Evolutionary conservation across 1,139 yeast genomes (phyloP).

Genomic region (Kazachstania sp.): DNA sequence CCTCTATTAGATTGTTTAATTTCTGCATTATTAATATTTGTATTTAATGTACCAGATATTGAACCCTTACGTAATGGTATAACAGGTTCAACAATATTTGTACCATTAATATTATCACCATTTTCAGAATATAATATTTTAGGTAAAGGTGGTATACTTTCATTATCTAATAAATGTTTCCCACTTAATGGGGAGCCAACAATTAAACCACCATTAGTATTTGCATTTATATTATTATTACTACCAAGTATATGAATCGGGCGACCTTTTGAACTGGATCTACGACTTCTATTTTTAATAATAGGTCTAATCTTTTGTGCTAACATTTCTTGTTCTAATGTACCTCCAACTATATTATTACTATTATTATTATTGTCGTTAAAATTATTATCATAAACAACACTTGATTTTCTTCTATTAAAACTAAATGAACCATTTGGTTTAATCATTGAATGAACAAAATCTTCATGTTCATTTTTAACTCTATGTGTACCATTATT

Average conservation of each 20-base stretch:
- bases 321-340: constrained; percentile 11
- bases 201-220: background rate
- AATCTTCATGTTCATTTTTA: constrained; percentile 3
- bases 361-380: no score
- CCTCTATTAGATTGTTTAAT: no score
- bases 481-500: constrained; percentile 25
- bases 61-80: background rate
- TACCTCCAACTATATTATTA: no score
- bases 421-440: constrained; percentile 8
- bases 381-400: constrained; percentile 21
- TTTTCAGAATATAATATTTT: constrained; percentile 3
- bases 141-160: constrained; percentile 4
- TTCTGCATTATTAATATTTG: background rate
- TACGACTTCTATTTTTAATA: constrained; percentile 14
- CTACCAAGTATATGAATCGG: constrained; percentile 1
- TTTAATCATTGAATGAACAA: constrained; percentile 1
- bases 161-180: background rate
- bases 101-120: constrained; percentile 8
- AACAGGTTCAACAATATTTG: constrained; percentile 5
- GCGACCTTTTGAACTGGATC: constrained; percentile 16
- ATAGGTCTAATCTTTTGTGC: constrained; percentile 14
- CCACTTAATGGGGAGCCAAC: background rate
- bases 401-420: constrained; percentile 20
- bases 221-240: background rate
- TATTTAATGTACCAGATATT: background rate